Evolutionary conservation across 2,329 filamentous ascomycete species (phyloP), one percentile per base, ranked within the genome.

Genomic region (Hypoxylon sp.): DNA sequence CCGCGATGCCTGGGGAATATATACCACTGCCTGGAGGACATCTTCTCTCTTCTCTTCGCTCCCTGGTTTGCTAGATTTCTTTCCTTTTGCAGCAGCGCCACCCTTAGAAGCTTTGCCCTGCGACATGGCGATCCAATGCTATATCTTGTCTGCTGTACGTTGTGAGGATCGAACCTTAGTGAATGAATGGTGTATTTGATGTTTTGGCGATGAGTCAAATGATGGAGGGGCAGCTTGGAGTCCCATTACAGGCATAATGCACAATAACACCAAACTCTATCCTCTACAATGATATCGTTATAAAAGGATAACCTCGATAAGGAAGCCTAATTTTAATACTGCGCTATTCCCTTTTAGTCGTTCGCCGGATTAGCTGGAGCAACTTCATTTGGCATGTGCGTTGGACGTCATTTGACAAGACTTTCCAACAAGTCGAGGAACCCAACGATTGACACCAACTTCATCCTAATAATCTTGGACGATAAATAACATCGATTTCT

Each of bases 21-120:
- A 55, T 71, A 73, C 75, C 60, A 77, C 76, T 41, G 76, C 76
- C 50, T 88, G 86, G 59, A 88, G 79, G 65, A 84, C 82, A 76
- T 88, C 85, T 71, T 88, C 86, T 72, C 82, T 80, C 75, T 88
- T 87, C 74, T 88, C 86, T 48, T 83, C 81, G 27, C 75, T 78
- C 70, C 81, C 81, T 56, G 80, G 70, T 71, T 86, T 86, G 72
- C 80, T 76, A 63, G 83, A 71, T 75, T 86, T 87, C 74, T 87
- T 88, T 72, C 81, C 81, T 79, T 86, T 85, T 65, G 77, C 75
- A 63, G 79, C 73, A 58, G 73, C 71, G 30, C 71, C 76, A 29
- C 72, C 72, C 34, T 69, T 67, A 3, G 70, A 65, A 50, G 69
- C 64, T 67, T 75, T 75, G 43, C 66, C 74, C 53, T 74, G 72